Percentiles rank a stretch among this genome's conserved stretches.
These are phyloP conservation scores for Forsythia suspensa DNA, from an alignment of 257 asterid genomes.

Conservation along the genomic window DNA sequence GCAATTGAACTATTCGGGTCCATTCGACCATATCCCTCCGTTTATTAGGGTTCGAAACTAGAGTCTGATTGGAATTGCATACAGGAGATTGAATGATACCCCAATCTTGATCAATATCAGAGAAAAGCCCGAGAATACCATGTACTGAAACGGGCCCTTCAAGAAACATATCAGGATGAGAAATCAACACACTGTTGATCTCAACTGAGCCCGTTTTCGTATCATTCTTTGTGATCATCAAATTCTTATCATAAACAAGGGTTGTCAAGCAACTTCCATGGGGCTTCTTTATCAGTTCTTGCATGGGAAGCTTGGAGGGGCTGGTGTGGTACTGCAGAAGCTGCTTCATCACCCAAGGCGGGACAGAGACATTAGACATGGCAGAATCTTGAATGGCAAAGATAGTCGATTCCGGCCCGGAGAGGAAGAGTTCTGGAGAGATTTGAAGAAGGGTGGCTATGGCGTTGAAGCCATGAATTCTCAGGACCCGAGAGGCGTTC, in stretches of 20 bases:
- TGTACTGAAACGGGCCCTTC: constrained; percentile 55
- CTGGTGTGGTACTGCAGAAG: constrained; percentile 66
- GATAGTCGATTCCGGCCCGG: constrained; percentile 51
- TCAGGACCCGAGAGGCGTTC: constrained; percentile 67
- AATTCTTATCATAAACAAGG: constrained; percentile 25
- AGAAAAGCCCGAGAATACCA: constrained; percentile 56
- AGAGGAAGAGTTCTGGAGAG: constrained; percentile 74
- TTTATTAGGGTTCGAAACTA: neutral
- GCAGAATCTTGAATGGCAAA: constrained; percentile 76
- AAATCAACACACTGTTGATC: constrained; percentile 57
- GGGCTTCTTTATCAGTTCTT: constrained; percentile 44
- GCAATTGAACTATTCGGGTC: constrained; percentile 36
- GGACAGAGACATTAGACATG: constrained; percentile 52
- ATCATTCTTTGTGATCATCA: constrained; percentile 44
- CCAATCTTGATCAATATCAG: constrained; percentile 8
- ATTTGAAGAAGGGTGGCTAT: constrained; percentile 74
- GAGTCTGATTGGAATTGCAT: constrained; percentile 24
- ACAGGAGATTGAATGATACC: constrained; percentile 24
- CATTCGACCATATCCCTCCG: constrained; percentile 35
- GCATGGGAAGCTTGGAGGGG: constrained; percentile 45
- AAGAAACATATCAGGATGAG: constrained; percentile 72
- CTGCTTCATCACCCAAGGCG: constrained; percentile 55
- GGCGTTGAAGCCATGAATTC: constrained; percentile 58
- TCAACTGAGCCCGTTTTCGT: constrained; percentile 24
- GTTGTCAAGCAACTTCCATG: constrained; percentile 54